phyloP scores from a whole-genome alignment of 768 basidiomycete genomes.

The Russula brevipes region DNA sequence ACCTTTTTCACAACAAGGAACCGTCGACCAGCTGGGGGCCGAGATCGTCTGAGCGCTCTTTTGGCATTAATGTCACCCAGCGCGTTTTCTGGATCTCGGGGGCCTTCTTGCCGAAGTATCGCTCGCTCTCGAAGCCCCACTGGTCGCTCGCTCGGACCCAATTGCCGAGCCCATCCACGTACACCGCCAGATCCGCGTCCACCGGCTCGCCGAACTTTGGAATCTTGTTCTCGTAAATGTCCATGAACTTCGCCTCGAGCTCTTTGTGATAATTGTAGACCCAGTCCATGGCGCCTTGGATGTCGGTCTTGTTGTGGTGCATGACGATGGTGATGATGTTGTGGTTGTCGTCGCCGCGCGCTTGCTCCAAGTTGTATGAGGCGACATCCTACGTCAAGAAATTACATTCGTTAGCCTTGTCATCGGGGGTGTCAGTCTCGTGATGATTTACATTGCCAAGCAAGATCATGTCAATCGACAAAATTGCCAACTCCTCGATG shows the following conservation, averaged over 20 bases:
- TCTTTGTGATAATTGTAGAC: slow-evolving; percentile 31
- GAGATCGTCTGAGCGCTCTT: too few species aligned
- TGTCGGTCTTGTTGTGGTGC: slow-evolving; percentile 35
- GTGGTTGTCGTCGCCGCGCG: slow-evolving; percentile 36
- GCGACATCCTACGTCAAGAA: slow-evolving; percentile 28
- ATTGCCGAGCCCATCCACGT: slow-evolving; percentile 41
- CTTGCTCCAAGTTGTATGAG: slow-evolving; percentile 35
- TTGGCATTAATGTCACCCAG: too few species aligned
- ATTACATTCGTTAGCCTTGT: not conserved
- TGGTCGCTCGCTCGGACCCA: slow-evolving; percentile 40
- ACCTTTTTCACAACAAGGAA: too few species aligned
- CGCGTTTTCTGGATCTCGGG: too few species aligned
- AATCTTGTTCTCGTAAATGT: slow-evolving; percentile 29
- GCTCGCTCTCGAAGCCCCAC: slow-evolving; percentile 29
- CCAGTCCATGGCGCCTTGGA: slow-evolving; percentile 36
- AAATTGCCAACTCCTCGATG: slow-evolving; percentile 17
- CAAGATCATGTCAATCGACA: slow-evolving; percentile 24
- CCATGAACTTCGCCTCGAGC: slow-evolving; percentile 32
- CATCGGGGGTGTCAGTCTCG: not conserved
- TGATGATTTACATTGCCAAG: slow-evolving; percentile 18
- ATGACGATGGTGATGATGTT: slow-evolving; percentile 43
- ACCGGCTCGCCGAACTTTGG: slow-evolving; percentile 37
- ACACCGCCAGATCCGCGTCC: slow-evolving; percentile 36
- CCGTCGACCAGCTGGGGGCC: too few species aligned
- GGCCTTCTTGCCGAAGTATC: too few species aligned